phyloP scores from a whole-genome alignment of 2,329 filamentous ascomycete species.

The Neonectria hederae region DNA sequence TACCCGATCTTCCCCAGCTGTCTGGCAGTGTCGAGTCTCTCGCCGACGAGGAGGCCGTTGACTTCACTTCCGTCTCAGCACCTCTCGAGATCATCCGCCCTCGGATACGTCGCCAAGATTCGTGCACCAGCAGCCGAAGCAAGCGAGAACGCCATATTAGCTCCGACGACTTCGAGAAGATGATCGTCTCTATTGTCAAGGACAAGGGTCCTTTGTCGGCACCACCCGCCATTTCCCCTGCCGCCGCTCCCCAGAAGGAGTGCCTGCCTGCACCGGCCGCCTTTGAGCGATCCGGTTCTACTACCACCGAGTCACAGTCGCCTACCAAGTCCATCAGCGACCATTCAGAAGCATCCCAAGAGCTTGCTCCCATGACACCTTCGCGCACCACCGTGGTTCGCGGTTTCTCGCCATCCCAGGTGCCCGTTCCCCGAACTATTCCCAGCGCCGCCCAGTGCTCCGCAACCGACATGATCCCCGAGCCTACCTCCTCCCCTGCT shows the following conservation, averaged over 20 bases:
- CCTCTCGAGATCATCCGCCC: constrained; percentile 71
- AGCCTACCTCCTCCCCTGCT: constrained; percentile 64
- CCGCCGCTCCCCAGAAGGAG: constrained; percentile 55
- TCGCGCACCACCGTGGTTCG: constrained; percentile 69
- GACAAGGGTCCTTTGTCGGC: constrained; percentile 72
- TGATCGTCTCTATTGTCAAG: constrained; percentile 92
- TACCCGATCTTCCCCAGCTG: constrained; percentile 72
- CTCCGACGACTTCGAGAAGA: constrained; percentile 91
- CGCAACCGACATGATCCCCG: constrained; percentile 68
- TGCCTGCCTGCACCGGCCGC: constrained; percentile 45
- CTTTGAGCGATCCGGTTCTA: constrained; percentile 55
- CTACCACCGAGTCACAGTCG: constrained; percentile 55
- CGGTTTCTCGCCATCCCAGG: constrained; percentile 83
- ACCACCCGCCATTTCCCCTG: constrained; percentile 42
- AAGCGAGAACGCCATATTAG: constrained; percentile 90
- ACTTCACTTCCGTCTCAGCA: constrained; percentile 63
- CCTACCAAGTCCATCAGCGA: constrained; percentile 69
- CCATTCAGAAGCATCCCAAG: constrained; percentile 42
- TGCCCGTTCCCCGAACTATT: constrained; percentile 59
- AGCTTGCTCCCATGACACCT: constrained; percentile 42
- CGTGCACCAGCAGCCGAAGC: constrained; percentile 73
- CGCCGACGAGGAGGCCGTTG: constrained; percentile 72
- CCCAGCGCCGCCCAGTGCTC: constrained; percentile 60
- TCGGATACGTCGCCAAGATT: constrained; percentile 76
- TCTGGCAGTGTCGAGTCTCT: constrained; percentile 82